Evolutionary conservation across 345 rosid genomes (phyloP).

Genomic region (Eucalyptus tenuipes): DNA sequence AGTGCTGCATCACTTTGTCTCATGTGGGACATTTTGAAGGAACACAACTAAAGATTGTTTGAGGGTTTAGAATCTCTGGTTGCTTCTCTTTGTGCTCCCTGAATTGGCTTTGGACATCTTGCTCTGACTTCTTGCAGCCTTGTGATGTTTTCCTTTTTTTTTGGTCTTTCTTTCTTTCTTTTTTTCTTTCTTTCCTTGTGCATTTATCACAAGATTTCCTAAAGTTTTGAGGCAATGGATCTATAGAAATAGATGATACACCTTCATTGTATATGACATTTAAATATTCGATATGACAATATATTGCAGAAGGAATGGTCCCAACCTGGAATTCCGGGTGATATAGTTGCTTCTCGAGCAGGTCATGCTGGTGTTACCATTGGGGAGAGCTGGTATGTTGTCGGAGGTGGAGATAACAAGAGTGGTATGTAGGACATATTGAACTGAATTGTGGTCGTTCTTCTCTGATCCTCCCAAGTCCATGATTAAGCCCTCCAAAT

Average conservation of each 20-base stretch:
- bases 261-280: neutral
- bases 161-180: neutral
- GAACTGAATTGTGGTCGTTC: neutral
- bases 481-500: neutral
- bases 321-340: conserved; percentile 73
- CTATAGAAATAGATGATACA: neutral
- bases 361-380: conserved; percentile 83
- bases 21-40: neutral
- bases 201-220: neutral
- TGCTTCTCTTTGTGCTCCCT: neutral
- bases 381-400: conserved; percentile 81
- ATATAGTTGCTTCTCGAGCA: conserved; percentile 68
- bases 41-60: neutral
- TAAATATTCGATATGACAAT: neutral
- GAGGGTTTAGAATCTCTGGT: neutral
- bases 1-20: neutral
- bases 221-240: neutral
- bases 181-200: neutral
- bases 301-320: conserved; percentile 91
- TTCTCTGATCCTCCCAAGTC: neutral
- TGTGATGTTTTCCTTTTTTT: neutral
- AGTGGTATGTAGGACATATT: conserved; percentile 36
- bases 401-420: conserved; percentile 95
- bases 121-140: neutral
- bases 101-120: neutral